Base-by-base conservation (phyloP, 2,329 filamentous ascomycete species). In the Cryphonectria naterciae region DNA sequence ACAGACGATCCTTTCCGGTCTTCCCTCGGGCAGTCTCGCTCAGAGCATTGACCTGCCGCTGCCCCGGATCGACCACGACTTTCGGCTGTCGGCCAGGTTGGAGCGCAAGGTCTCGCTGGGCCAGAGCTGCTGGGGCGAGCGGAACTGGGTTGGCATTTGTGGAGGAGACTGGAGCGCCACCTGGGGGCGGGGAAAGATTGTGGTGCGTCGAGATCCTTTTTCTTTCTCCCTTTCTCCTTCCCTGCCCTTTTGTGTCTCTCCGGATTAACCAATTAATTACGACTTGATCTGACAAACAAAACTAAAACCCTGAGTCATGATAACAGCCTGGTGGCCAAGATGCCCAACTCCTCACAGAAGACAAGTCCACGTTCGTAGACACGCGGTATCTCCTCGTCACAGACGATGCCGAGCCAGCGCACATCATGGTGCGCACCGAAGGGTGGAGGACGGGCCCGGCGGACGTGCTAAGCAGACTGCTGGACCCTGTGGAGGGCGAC, bases 341-440 rank as follows among this genome's bases (percentile, higher is more conserved):
- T 63, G 72, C 72, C 43, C 73, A 74, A 65, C 70, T 74, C 54
- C 65, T 74, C 17, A 71, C 66, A 4, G 72, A 68, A 7, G 70
- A 64, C 68, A 71, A 71, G 35, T 68, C 70, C 28, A 74, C 73
- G 22, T 70, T 73, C 32, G 70, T 73, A 32, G 73, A 74, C 69
- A 74, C 73, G 60, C 70, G 69, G 8, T 74, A 74, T 46, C 70
- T 74, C 28, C 68, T 74, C 37, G 66, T 46, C 41, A 74, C 72
- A 17, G 68, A 63, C 1, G 72, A 74, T 22, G 62, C 65, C 8
- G 61, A 65, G 46, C 72, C 72, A n/a, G 73, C 73, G 22, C 69
- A 74, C 63, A 74, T 74, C 70, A 74, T 74, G 72, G 73, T 74
- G 39, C 68, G 69, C 37, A 74, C 73, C 11, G 68, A 72, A 43